Evolutionary conservation across 2,329 filamentous ascomycete genomes (phyloP).

Genomic region (Clarireedia hainanense): DNA sequence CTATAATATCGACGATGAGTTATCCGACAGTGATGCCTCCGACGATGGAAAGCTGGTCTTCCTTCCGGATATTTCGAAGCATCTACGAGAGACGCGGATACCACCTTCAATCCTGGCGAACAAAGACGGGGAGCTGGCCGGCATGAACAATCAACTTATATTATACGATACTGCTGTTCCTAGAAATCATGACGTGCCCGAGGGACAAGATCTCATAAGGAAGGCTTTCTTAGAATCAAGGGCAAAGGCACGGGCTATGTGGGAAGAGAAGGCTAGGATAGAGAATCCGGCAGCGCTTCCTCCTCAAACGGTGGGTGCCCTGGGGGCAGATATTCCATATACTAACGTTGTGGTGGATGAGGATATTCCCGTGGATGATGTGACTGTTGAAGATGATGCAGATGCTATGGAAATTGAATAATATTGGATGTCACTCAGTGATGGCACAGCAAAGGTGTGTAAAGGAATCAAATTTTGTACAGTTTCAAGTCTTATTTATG

Average conservation of each 20-base stretch:
- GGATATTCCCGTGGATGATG: conserved; percentile 2
- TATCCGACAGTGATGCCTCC: conserved; percentile 58
- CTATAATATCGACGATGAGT: conserved; percentile 80
- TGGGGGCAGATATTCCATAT: conserved; percentile 12
- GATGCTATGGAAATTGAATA: conserved; percentile 60
- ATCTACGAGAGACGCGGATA: conserved; percentile 63
- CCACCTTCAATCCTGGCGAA: conserved; percentile 52
- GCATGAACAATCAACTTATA: conserved; percentile 60
- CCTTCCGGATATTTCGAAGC: conserved; percentile 77
- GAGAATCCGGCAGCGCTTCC: conserved; percentile 20
- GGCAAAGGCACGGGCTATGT: conserved; percentile 55
- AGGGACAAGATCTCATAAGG: conserved; percentile 68
- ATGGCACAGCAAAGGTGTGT: conserved; percentile 1
- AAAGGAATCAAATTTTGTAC: neutral
- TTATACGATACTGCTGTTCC: conserved; percentile 66
- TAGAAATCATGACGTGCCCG: conserved; percentile 64
- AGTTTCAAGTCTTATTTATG: neutral
- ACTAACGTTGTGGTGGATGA: conserved; percentile 5
- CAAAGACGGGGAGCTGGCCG: conserved; percentile 45
- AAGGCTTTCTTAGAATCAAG: conserved; percentile 78
- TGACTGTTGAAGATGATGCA: conserved; percentile 36
- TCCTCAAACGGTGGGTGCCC: conserved; percentile 14
- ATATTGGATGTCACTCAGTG: neutral
- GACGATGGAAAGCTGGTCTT: conserved; percentile 61
- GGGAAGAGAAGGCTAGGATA: conserved; percentile 35